phyloP scores from a whole-genome alignment of 2,329 filamentous ascomycete species.

The Hypomyces rosellus region DNA sequence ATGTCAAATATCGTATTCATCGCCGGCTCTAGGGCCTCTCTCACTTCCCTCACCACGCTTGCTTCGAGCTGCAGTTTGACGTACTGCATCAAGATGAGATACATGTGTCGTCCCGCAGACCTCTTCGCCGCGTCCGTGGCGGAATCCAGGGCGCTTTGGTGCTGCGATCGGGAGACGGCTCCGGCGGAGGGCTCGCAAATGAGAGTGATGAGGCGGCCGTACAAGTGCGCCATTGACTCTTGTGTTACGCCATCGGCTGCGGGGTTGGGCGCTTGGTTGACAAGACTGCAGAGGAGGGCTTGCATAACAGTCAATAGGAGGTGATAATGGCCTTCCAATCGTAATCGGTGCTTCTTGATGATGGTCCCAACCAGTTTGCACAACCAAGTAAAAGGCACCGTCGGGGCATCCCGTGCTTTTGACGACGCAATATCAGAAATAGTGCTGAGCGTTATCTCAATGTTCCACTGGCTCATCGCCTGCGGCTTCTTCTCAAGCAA shows the following conservation, averaged over 20 bases:
- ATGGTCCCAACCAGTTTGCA: constrained; percentile 51
- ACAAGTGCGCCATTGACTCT: constrained; percentile 42
- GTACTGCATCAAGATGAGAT: constrained; percentile 52
- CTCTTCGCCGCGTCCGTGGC: constrained; percentile 56
- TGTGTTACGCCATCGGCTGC: constrained; percentile 24
- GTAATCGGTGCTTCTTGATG: constrained; percentile 54
- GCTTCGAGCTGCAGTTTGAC: constrained; percentile 55
- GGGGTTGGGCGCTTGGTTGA: constrained; percentile 22
- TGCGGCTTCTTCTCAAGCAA: constrained; percentile 46
- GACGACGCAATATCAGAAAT: constrained; percentile 32
- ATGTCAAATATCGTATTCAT: constrained; percentile 54
- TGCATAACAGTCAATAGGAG: constrained; percentile 49
- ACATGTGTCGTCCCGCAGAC: constrained; percentile 56
- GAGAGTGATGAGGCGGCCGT: constrained; percentile 50
- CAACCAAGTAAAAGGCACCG: constrained; percentile 38
- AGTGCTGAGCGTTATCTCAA: constrained; percentile 46
- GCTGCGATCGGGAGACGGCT: constrained; percentile 43
- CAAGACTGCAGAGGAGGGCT: constrained; percentile 47
- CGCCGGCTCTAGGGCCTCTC: constrained; percentile 51
- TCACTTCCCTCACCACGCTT: constrained; percentile 42
- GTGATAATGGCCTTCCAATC: constrained; percentile 57
- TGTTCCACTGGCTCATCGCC: constrained; percentile 52
- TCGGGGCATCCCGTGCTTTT: constrained; percentile 20
- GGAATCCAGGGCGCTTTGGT: constrained; percentile 46
- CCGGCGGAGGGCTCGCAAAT: constrained; percentile 54